These are phyloP conservation scores for Aspergillus novofumigatus DNA, from an alignment of 2,329 filamentous ascomycete species.

Conservation along the genomic window DNA sequence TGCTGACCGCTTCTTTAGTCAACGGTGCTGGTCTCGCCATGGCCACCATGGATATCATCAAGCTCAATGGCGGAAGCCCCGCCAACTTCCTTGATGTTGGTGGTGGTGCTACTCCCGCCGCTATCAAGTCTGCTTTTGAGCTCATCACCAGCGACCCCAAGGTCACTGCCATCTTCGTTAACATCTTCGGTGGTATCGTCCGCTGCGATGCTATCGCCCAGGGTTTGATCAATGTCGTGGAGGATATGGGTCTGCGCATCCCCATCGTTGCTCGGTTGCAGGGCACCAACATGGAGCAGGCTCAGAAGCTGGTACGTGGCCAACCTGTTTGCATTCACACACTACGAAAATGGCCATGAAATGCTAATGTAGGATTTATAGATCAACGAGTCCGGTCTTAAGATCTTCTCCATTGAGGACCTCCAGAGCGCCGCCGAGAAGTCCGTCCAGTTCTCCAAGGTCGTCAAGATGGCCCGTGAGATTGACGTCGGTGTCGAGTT, in stretches of 20 bases:
- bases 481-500: slow-evolving; percentile 98
- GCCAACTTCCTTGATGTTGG: slow-evolving; percentile 99
- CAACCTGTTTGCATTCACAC: background rate
- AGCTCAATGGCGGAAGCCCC: slow-evolving; percentile 92
- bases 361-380: slow-evolving; percentile 21
- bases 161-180: slow-evolving; percentile 98
- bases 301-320: slow-evolving; percentile 65
- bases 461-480: slow-evolving; percentile 96
- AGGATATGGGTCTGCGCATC: slow-evolving; percentile 91
- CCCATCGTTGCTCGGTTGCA: slow-evolving; percentile 96
- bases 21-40: slow-evolving; percentile 99
- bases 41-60: slow-evolving; percentile 99
- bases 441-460: slow-evolving; percentile 97
- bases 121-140: slow-evolving; percentile 96
- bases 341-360: background rate
- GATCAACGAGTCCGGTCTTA: slow-evolving; percentile 96
- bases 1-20: slow-evolving; percentile 48
- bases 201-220: slow-evolving; percentile 96
- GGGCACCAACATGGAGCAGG: slow-evolving; percentile 96
- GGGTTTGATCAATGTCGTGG: slow-evolving; percentile 90
- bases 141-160: slow-evolving; percentile 98
- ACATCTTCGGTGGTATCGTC: slow-evolving; percentile 99
- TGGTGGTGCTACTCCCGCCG: slow-evolving; percentile 91
- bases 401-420: slow-evolving; percentile 99
- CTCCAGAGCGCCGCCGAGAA: slow-evolving; percentile 96